These are phyloP conservation scores for Blastobotrys muscicola DNA, from an alignment of 805 yeast genomes.

Conservation along the genomic window DNA sequence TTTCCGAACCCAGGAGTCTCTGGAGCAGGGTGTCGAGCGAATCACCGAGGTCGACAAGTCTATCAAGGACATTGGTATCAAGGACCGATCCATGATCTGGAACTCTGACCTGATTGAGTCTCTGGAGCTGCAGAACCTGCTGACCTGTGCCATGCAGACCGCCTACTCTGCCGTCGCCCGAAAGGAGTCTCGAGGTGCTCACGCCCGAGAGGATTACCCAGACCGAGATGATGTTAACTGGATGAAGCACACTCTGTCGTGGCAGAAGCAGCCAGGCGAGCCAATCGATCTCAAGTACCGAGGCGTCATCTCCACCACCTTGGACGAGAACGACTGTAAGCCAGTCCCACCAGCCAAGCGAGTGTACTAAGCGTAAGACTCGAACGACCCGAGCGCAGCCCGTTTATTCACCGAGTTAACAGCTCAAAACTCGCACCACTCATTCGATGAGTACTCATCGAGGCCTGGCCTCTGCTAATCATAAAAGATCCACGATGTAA, in stretches of 20 bases:
- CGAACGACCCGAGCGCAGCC: no score
- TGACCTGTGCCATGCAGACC: constrained; percentile 95
- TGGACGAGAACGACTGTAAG: constrained; percentile 88
- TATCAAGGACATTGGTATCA: constrained; percentile 68
- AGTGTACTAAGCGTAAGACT: constrained; percentile 61
- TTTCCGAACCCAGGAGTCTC: constrained; percentile 85
- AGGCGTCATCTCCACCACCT: constrained; percentile 68
- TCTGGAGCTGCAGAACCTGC: constrained; percentile 87
- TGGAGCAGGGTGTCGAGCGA: constrained; percentile 82
- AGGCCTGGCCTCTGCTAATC: background rate
- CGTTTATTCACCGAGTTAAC: no score
- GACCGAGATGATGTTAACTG: constrained; percentile 92
- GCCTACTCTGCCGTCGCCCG: constrained; percentile 91
- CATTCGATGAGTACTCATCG: background rate
- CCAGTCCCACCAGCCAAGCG: constrained; percentile 96
- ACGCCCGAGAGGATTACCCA: constrained; percentile 96
- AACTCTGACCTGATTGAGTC: constrained; percentile 95
- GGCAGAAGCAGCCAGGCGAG: constrained; percentile 70
- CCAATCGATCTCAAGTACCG: constrained; percentile 74
- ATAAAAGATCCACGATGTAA: background rate
- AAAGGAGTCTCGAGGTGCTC: constrained; percentile 98
- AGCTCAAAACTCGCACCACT: no score
- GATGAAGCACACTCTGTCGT: constrained; percentile 96
- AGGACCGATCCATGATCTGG: constrained; percentile 98
- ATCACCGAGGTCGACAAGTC: constrained; percentile 67